These are phyloP conservation scores for Fomitopsis palustris DNA, from an alignment of 1,284 basidiomycete genomes.

Conservation along the genomic window DNA sequence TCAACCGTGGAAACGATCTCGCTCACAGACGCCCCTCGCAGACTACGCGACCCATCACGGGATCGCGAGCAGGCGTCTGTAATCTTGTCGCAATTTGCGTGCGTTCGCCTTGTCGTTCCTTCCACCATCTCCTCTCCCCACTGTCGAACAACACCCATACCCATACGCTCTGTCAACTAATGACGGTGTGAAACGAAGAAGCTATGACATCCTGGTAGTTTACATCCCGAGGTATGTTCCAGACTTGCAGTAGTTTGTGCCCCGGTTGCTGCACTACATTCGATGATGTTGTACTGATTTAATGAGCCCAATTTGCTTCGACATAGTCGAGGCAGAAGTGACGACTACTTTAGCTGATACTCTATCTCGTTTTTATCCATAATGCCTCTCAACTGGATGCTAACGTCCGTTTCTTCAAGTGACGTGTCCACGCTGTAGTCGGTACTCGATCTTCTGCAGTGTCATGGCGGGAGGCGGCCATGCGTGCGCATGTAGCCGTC, in stretches of 20 bases:
- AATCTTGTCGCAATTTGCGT: constrained; percentile 7
- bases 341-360: constrained; percentile 26
- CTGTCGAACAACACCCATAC: background rate
- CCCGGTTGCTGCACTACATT: background rate
- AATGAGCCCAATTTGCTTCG: constrained; percentile 26
- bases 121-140: background rate
- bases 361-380: background rate
- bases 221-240: background rate
- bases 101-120: background rate
- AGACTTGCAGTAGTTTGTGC: background rate
- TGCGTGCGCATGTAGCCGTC: no score
- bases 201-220: background rate
- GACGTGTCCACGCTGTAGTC: background rate
- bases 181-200: no score
- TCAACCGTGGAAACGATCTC: constrained; percentile 21
- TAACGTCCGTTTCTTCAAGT: background rate
- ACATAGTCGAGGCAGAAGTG: constrained; percentile 19
- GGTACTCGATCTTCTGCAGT: no score
- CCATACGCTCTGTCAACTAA: background rate
- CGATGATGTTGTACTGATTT: constrained; percentile 27
- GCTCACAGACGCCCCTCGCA: constrained; percentile 8
- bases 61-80: constrained; percentile 12
- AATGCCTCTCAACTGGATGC: background rate
- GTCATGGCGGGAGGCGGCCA: no score
- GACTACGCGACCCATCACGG: constrained; percentile 18